A percentile compares a stretch with the other conserved stretches of the same genome.
Conservation (phyloP, 495 filamentous ascomycete species). For the Penicillium argentinense region DNA sequence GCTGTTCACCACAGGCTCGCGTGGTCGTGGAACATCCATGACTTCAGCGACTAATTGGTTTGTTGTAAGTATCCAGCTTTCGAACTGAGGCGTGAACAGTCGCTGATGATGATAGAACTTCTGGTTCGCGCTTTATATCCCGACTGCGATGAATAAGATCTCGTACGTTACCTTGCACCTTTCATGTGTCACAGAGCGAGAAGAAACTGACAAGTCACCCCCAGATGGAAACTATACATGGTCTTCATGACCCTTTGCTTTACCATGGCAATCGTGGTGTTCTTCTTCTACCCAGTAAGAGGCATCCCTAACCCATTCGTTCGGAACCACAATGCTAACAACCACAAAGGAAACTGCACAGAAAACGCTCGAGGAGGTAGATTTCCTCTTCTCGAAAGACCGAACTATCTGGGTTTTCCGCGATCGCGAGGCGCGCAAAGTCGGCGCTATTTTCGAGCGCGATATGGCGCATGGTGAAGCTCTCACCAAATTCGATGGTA, state of each 20-base stretch:
- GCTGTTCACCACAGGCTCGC: conserved; percentile 16
- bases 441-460: conserved; percentile 33
- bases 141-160: conserved; percentile 24
- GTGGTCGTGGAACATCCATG: conserved; percentile 20
- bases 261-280: conserved; percentile 16
- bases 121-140: conserved; percentile 30
- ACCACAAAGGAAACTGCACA: conserved; percentile 18
- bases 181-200: too few species aligned
- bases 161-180: conserved; percentile 13
- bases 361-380: conserved; percentile 27
- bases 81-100: too few species aligned
- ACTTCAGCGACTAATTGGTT: conserved; percentile 26
- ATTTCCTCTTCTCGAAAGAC: conserved; percentile 26
- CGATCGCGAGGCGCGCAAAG: conserved; percentile 20
- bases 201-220: not conserved
- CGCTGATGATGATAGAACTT: conserved; percentile 20
- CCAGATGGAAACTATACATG: conserved; percentile 24
- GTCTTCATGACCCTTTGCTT: conserved; percentile 26
- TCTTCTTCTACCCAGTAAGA: conserved; percentile 21
- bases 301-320: too few species aligned
- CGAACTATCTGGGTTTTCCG: conserved; percentile 24
- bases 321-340: not conserved
- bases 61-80: conserved; percentile 14
- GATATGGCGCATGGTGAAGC: conserved; percentile 32
- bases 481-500: conserved; percentile 29